phyloP scores from a whole-genome alignment of 768 basidiomycete species.

The Lactarius pseudohatsudake region DNA sequence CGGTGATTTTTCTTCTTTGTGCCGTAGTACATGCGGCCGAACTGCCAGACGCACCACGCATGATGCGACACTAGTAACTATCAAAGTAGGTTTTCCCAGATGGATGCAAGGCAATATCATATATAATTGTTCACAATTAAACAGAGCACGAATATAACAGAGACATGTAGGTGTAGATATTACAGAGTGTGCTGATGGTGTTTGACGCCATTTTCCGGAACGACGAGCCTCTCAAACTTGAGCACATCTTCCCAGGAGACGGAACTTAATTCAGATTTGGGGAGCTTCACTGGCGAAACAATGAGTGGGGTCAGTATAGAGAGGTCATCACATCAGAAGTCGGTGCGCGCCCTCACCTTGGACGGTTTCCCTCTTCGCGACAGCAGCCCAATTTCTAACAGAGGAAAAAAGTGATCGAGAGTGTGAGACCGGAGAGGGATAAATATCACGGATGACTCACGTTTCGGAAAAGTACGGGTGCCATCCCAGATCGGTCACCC shows the following conservation, averaged over 20 bases:
- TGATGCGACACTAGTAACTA: no score
- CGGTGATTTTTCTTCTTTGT: no score
- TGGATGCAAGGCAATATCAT: no score
- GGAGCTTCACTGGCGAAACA: background rate
- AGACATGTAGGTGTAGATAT: background rate
- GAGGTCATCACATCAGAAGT: background rate
- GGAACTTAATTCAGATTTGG: background rate
- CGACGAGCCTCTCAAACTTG: slow-evolving; percentile 3
- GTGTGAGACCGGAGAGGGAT: background rate
- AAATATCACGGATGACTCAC: background rate
- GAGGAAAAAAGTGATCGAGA: background rate
- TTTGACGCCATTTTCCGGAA: background rate
- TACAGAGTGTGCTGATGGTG: background rate
- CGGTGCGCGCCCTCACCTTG: background rate
- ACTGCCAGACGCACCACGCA: no score
- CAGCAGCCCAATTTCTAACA: background rate
- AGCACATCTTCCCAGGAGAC: slow-evolving; percentile 15
- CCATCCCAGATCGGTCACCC: background rate
- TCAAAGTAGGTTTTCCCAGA: no score
- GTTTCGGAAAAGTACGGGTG: slow-evolving; percentile 11
- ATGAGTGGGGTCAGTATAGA: background rate
- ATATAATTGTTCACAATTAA: background rate
- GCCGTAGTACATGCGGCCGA: no score
- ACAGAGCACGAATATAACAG: no score
- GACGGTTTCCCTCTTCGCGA: background rate